Percentiles rank a stretch among this genome's conserved stretches.
These are phyloP conservation scores for Aspergillus ibericus DNA, from an alignment of 2,329 filamentous ascomycete species.

Conservation along the genomic window DNA sequence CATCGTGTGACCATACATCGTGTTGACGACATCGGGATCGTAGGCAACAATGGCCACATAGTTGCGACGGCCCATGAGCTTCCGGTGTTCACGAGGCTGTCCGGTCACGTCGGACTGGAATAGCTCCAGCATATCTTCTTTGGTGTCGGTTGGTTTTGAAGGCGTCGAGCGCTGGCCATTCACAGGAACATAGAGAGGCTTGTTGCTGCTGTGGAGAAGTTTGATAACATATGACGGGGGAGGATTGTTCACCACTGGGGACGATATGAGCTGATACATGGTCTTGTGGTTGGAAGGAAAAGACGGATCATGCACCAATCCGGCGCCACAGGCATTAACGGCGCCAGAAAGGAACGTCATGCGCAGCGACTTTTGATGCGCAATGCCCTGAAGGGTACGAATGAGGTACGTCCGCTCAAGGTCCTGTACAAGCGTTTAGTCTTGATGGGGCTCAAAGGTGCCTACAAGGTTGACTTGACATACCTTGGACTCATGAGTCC, in stretches of 20 bases:
- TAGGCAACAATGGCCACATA: slow-evolving; percentile 94
- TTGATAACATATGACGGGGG: slow-evolving; percentile 84
- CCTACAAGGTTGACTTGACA: background rate
- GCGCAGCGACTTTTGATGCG: slow-evolving; percentile 89
- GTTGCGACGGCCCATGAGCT: slow-evolving; percentile 89
- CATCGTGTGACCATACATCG: slow-evolving; percentile 38
- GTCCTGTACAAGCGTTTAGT: slow-evolving; percentile 54
- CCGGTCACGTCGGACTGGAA: slow-evolving; percentile 93
- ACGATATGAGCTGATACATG: slow-evolving; percentile 97
- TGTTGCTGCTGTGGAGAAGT: slow-evolving; percentile 85
- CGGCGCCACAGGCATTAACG: slow-evolving; percentile 88
- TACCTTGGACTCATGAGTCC: slow-evolving; percentile 93
- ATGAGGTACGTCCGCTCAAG: slow-evolving; percentile 96
- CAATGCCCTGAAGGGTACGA: slow-evolving; percentile 89
- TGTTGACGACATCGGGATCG: slow-evolving; percentile 74
- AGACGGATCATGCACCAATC: slow-evolving; percentile 88
- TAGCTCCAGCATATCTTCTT: slow-evolving; percentile 99
- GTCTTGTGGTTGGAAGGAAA: slow-evolving; percentile 95
- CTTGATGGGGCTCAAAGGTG: background rate
- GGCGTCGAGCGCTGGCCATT: slow-evolving; percentile 76
- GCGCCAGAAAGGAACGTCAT: slow-evolving; percentile 95
- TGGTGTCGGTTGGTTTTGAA: slow-evolving; percentile 76
- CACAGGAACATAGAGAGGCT: slow-evolving; percentile 82
- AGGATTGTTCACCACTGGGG: slow-evolving; percentile 86
- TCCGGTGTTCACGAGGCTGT: slow-evolving; percentile 76